Conservation (phyloP, 768 basidiomycete genomes). For the Russula compacta region DNA sequence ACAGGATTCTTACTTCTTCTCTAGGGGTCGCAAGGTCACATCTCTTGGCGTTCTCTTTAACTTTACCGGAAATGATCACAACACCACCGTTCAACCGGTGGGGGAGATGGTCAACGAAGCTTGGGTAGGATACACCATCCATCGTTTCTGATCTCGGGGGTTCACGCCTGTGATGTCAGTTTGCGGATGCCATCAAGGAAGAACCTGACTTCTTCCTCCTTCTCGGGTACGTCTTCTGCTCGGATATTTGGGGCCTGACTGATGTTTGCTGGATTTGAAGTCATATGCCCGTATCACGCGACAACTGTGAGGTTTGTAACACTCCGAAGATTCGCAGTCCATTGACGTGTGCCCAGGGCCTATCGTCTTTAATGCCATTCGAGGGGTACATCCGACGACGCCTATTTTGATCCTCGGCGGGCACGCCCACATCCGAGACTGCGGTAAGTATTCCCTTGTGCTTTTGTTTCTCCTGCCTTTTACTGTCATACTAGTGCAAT, state of each 20-base stretch:
- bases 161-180: slow-evolving; percentile 34
- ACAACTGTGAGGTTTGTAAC: slow-evolving; percentile 47
- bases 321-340: no score
- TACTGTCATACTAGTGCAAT: background rate
- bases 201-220: slow-evolving; percentile 79
- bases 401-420: slow-evolving; percentile 83
- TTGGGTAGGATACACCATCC: slow-evolving; percentile 44
- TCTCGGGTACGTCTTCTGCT: slow-evolving; percentile 41
- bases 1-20: background rate
- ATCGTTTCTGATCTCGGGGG: background rate
- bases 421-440: slow-evolving; percentile 75
- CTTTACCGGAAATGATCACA: slow-evolving; percentile 60
- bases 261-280: slow-evolving; percentile 28
- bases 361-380: slow-evolving; percentile 61
- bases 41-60: slow-evolving; percentile 63
- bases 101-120: slow-evolving; percentile 67
- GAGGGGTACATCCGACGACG: slow-evolving; percentile 58
- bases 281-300: slow-evolving; percentile 73
- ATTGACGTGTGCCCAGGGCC: slow-evolving; percentile 41
- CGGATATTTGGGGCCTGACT: background rate
- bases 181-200: slow-evolving; percentile 65
- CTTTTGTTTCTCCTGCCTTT: background rate
- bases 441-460: slow-evolving; percentile 36
- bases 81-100: slow-evolving; percentile 69
- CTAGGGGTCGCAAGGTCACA: slow-evolving; percentile 61